phyloP scores from a whole-genome alignment of 306 rosid species.

The Lathyrus tuberosus region DNA sequence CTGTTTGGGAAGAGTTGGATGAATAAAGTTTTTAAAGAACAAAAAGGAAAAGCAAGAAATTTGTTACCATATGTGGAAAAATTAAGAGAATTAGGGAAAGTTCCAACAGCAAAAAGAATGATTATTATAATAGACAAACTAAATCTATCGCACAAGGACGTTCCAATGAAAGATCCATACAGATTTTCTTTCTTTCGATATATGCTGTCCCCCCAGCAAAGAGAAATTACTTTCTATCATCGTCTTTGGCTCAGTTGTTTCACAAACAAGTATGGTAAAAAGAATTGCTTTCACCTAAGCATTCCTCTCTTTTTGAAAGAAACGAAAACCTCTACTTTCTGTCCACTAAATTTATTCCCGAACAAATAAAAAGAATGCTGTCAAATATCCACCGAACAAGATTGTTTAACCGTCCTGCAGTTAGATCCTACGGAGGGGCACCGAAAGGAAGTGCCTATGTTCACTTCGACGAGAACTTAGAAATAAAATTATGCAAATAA shows the following conservation, averaged over 20 bases:
- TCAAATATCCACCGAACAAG: not conserved
- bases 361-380: not conserved
- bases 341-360: constrained; percentile 3
- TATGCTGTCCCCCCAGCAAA: constrained; percentile 14
- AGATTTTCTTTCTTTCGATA: constrained; percentile 5
- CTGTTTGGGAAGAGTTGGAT: constrained; percentile 2
- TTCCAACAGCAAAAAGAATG: constrained; percentile 2
- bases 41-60: not conserved
- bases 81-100: constrained; percentile 1
- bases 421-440: not conserved
- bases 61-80: constrained; percentile 6
- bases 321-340: not conserved
- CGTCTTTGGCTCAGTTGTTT: constrained; percentile 2
- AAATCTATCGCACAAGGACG: constrained; percentile 1
- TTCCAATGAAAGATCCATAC: not conserved
- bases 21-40: constrained; percentile 12
- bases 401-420: constrained; percentile 11
- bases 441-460: constrained; percentile 14
- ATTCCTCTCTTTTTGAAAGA: constrained; percentile 4
- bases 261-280: not conserved
- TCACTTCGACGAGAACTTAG: constrained; percentile 21
- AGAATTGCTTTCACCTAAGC: not conserved
- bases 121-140: constrained; percentile 1
- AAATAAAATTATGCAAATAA: constrained; percentile 24
- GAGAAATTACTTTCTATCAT: not conserved